Evolutionary conservation across 768 basidiomycete genomes (phyloP).

Genomic region (Lactifluus pinguis): DNA sequence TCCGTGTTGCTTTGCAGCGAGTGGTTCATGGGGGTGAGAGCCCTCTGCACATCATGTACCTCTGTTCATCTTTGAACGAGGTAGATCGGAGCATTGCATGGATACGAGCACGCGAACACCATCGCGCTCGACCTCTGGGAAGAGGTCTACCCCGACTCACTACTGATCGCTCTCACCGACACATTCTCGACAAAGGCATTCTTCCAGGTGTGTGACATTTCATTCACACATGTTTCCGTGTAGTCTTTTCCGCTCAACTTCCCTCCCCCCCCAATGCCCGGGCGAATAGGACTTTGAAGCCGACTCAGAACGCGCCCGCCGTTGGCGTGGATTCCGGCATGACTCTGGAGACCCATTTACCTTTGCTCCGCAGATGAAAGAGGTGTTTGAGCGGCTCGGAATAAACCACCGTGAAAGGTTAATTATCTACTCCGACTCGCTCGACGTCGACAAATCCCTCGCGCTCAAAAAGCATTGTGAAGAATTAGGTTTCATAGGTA

Average conservation of each 20-base stretch:
- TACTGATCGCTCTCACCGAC: slow-evolving; percentile 82
- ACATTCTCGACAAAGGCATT: slow-evolving; percentile 87
- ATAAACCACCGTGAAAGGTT: slow-evolving; percentile 56
- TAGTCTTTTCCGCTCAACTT: neutral
- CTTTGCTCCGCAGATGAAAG: slow-evolving; percentile 70
- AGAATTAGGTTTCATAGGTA: slow-evolving; percentile 62
- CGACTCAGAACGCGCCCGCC: slow-evolving; percentile 49
- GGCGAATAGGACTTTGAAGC: slow-evolving; percentile 44
- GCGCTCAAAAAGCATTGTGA: slow-evolving; percentile 62
- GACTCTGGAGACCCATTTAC: slow-evolving; percentile 86
- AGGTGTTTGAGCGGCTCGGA: slow-evolving; percentile 60
- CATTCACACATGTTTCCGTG: neutral
- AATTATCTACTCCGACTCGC: slow-evolving; percentile 78
- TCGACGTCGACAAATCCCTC: slow-evolving; percentile 64
- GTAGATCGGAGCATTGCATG: slow-evolving; percentile 74
- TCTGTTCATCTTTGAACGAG: neutral
- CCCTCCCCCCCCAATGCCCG: neutral
- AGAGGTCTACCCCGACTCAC: slow-evolving; percentile 45
- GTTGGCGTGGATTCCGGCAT: slow-evolving; percentile 82
- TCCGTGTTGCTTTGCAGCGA: slow-evolving; percentile 39
- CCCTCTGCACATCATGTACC: neutral
- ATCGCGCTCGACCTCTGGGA: slow-evolving; percentile 84
- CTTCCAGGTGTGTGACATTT: slow-evolving; percentile 48
- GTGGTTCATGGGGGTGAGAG: slow-evolving; percentile 82
- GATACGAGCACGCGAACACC: slow-evolving; percentile 70